phyloP scores from a whole-genome alignment of 768 basidiomycete species.

The Rhodocollybia butyracea region DNA sequence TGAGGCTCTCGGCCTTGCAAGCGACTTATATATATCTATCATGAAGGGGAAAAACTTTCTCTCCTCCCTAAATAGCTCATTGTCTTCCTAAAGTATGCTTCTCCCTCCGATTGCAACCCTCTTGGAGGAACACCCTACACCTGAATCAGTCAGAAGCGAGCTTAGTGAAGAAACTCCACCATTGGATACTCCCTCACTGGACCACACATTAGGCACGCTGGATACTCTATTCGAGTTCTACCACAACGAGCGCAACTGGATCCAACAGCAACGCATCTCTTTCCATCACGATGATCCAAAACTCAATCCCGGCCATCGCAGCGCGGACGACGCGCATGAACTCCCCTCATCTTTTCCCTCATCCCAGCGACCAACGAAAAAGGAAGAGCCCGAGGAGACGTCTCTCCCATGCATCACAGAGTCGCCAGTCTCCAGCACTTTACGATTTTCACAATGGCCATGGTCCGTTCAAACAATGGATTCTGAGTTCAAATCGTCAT shows the following conservation, averaged over 20 bases:
- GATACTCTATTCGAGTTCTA: constrained; percentile 66
- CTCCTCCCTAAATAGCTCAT: too few relatives aligned
- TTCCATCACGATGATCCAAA: constrained; percentile 49
- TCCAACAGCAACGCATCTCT: constrained; percentile 61
- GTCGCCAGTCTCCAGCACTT: not conserved
- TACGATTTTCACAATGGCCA: constrained; percentile 1
- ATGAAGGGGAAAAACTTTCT: too few relatives aligned
- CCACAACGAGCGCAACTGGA: constrained; percentile 70
- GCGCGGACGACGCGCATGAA: not conserved
- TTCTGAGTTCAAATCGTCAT: not conserved
- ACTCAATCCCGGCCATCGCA: constrained; percentile 10
- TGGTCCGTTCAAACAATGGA: not conserved
- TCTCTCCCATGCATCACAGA: not conserved
- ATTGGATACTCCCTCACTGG: constrained; percentile 31
- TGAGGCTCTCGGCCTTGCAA: not conserved
- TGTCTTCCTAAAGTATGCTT: not conserved
- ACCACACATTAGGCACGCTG: constrained; percentile 54
- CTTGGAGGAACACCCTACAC: constrained; percentile 16
- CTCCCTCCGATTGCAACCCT: not conserved
- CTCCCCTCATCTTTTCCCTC: not conserved
- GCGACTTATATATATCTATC: not conserved
- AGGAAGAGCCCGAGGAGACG: not conserved
- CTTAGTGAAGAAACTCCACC: constrained; percentile 15
- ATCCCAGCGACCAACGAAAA: not conserved
- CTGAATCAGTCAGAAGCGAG: constrained; percentile 25